Evolutionary conservation across 2,329 filamentous ascomycete genomes (phyloP), one percentile per base, ranked within the genome.

Genomic region (Fusarium xyrophilum): DNA sequence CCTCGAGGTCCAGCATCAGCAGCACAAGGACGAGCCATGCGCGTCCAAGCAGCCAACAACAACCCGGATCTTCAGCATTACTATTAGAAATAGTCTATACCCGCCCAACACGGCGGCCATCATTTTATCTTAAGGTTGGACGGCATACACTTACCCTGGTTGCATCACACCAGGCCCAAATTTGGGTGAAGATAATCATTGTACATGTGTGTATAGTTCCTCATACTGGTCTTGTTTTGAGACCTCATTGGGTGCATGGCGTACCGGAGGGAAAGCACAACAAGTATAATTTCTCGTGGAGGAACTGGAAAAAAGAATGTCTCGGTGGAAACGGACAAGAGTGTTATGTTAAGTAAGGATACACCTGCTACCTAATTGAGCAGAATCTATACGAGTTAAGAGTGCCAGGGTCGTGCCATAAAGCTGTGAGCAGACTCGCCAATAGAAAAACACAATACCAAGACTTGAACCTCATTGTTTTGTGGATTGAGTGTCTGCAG

Each of bases 41-140:
- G 72, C 19, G 62, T 61, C 0, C 63, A 74, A 30, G 65, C 63
- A 36, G 69, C 62, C 27, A 64, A 58, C 23, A 73, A 73, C 50
- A 60, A 56, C 54, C 71, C 72, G 21, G 72, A 74, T 44, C 46
- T 74, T 42, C 72, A 74, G 54, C 69, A 71, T 67, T 74, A 74
- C 62, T 74, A 74, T 56, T 74, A 73, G 71, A 57, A n/a, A 48
- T 67, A 71, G 68, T 63, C 43, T 33, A 23, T 14, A 40, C 17
- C 44, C 48, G 40, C 43, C 38, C 30, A 15, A 35, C n/a, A 25
- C 23, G 39, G 32, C 33, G 47, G 33, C 21, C 21, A 30, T 44
- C 33, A 27, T 56, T 44, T 65, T 51, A 47, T 51, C 59, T 62
- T 21, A 33, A 44, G 21, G 48, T 56, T 61, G 60, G 43, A 51